These are phyloP conservation scores for Excoecaria cochinchinensis DNA, from an alignment of 345 rosid species.

Conservation along the genomic window DNA sequence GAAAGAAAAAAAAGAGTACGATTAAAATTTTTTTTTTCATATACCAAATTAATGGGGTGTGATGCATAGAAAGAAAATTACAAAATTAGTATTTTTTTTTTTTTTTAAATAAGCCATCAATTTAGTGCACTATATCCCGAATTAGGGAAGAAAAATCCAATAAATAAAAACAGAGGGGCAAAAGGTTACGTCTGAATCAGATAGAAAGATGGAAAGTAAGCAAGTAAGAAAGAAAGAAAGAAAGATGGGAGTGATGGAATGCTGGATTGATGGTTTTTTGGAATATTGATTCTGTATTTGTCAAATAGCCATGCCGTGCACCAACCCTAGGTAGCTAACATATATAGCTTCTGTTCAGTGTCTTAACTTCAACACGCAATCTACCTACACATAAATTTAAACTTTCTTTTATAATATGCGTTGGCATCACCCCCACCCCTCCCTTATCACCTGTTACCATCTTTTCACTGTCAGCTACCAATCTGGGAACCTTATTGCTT, in stretches of 20 bases:
- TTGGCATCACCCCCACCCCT: slow-evolving; percentile 14
- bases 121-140: too few relatives aligned
- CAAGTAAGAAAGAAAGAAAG: not conserved
- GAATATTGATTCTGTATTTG: slow-evolving; percentile 6
- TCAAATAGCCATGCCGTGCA: slow-evolving; percentile 32
- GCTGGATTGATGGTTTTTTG: not conserved
- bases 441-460: slow-evolving; percentile 28
- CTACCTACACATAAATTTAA: slow-evolving; percentile 1
- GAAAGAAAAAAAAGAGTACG: too few relatives aligned
- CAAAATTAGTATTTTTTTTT: too few relatives aligned
- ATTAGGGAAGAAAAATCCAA: not conserved
- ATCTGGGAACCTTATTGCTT: slow-evolving; percentile 8
- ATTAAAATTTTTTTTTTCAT: too few relatives aligned
- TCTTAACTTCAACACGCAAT: slow-evolving; percentile 43
- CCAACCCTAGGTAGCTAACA: slow-evolving; percentile 26
- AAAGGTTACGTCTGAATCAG: slow-evolving; percentile 41
- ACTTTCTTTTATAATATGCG: slow-evolving; percentile 6
- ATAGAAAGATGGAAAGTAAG: slow-evolving; percentile 20
- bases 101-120: too few relatives aligned
- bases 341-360: not conserved
- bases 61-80: too few relatives aligned
- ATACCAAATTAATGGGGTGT: too few relatives aligned
- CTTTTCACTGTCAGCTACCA: slow-evolving; percentile 44
- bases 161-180: not conserved
- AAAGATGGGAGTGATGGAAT: not conserved